phyloP scores from a whole-genome alignment of 495 filamentous ascomycete species.

The Neurospora sp. region DNA sequence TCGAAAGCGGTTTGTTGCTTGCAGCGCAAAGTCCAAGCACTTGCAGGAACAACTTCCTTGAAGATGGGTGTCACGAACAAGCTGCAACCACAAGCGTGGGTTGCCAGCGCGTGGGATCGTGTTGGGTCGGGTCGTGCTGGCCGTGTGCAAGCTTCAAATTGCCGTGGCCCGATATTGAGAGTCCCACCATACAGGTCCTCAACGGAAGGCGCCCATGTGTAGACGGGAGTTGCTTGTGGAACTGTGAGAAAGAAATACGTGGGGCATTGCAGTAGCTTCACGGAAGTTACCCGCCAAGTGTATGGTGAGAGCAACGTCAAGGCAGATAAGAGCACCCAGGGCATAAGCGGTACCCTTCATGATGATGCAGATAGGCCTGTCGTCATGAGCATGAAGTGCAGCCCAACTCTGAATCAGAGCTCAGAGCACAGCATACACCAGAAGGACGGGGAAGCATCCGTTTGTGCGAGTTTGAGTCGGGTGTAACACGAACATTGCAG shows the following conservation, averaged over 20 bases:
- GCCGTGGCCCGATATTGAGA: background rate
- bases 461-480: conserved; percentile 1
- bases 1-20: background rate
- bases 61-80: background rate
- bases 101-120: background rate
- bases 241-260: background rate
- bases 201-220: background rate
- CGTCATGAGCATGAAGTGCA: background rate
- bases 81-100: background rate
- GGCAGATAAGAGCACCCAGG: background rate
- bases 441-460: background rate
- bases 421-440: background rate
- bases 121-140: background rate
- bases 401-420: background rate
- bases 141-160: background rate
- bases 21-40: background rate
- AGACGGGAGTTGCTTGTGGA: background rate
- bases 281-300: background rate
- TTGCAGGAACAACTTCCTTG: background rate
- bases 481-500: background rate
- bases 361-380: background rate
- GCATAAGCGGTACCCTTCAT: background rate
- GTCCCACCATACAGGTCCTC: background rate
- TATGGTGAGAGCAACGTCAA: background rate
- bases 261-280: background rate